Evolutionary conservation across 208 protist species (phyloP).

Genomic region (Crithidia fasciculata): DNA sequence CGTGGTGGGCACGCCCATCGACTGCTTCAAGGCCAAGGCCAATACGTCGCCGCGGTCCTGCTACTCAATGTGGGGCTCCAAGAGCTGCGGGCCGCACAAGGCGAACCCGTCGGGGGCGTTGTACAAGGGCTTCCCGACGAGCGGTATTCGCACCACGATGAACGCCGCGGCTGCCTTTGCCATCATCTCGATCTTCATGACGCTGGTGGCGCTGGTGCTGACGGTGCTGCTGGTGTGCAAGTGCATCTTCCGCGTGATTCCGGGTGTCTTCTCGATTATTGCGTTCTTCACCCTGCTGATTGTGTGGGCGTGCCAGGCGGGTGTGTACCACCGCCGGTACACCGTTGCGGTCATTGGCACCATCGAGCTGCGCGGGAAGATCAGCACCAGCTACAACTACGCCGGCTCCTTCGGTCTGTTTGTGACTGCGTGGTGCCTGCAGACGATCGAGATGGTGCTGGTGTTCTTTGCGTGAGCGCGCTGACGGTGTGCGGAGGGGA

Average conservation of each 20-base stretch:
- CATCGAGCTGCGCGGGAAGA: not conserved
- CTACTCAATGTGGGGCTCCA: slow-evolving; percentile 49
- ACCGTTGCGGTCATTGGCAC: not conserved
- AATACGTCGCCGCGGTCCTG: slow-evolving; percentile 6
- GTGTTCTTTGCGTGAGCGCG: slow-evolving; percentile 14
- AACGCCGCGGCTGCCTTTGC: slow-evolving; percentile 38
- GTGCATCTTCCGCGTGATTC: slow-evolving; percentile 11
- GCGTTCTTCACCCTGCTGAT: slow-evolving; percentile 28
- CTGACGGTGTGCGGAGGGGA: not conserved
- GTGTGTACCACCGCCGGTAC: slow-evolving; percentile 27
- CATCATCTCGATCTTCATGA: slow-evolving; percentile 50
- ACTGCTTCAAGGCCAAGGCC: slow-evolving; percentile 26
- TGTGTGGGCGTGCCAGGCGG: slow-evolving; percentile 44
- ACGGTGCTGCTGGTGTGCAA: slow-evolving; percentile 28
- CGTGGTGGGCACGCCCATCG: slow-evolving; percentile 42
- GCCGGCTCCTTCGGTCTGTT: slow-evolving; percentile 32
- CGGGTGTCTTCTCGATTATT: slow-evolving; percentile 27
- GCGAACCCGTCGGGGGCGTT: slow-evolving; percentile 4
- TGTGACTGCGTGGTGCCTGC: slow-evolving; percentile 44
- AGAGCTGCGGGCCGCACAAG: slow-evolving; percentile 29
- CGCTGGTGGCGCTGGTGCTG: slow-evolving; percentile 28
- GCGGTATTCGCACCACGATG: slow-evolving; percentile 25
- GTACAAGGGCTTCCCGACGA: slow-evolving; percentile 36
- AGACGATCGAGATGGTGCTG: slow-evolving; percentile 31
- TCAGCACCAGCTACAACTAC: slow-evolving; percentile 16